These are phyloP conservation scores for Penicillium malachiteum DNA, from an alignment of 495 filamentous ascomycete genomes.

Conservation along the genomic window DNA sequence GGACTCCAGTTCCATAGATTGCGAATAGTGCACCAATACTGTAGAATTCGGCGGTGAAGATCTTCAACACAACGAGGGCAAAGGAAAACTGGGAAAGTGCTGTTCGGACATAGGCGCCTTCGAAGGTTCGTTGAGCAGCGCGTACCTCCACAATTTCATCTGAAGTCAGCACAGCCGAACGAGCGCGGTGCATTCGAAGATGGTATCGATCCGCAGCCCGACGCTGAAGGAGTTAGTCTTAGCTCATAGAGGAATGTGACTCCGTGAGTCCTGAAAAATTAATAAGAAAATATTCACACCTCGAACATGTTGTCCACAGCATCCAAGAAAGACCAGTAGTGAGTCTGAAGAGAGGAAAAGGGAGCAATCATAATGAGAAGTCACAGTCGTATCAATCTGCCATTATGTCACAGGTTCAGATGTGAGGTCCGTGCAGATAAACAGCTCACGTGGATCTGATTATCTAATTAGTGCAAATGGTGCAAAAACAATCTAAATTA, in stretches of 20 bases:
- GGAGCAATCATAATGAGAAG: neutral
- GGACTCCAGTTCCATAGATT: conserved; percentile 80
- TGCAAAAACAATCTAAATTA: neutral
- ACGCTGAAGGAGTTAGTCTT: conserved; percentile 35
- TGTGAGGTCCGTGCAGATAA: neutral
- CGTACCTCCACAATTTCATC: conserved; percentile 9
- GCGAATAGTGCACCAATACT: conserved; percentile 89
- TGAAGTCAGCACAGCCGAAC: conserved; percentile 60
- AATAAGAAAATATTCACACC: neutral
- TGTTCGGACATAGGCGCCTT: conserved; percentile 94
- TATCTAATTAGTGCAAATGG: neutral
- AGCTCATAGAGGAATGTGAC: conserved; percentile 8
- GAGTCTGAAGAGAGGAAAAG: neutral
- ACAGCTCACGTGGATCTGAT: neutral
- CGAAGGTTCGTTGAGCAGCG: conserved; percentile 45
- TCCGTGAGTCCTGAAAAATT: neutral
- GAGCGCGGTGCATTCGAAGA: conserved; percentile 67
- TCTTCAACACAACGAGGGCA: conserved; percentile 88
- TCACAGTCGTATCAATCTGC: neutral
- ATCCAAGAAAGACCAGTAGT: neutral
- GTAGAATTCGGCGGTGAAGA: conserved; percentile 96
- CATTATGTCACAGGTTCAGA: neutral
- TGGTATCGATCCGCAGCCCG: conserved; percentile 46
- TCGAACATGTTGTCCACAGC: neutral
- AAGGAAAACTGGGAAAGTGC: conserved; percentile 93